Percentiles rank a stretch among this genome's conserved stretches.
phyloP scores from a whole-genome alignment of 352 stramenopile genomes.

The Phytophthora agathidicida region DNA sequence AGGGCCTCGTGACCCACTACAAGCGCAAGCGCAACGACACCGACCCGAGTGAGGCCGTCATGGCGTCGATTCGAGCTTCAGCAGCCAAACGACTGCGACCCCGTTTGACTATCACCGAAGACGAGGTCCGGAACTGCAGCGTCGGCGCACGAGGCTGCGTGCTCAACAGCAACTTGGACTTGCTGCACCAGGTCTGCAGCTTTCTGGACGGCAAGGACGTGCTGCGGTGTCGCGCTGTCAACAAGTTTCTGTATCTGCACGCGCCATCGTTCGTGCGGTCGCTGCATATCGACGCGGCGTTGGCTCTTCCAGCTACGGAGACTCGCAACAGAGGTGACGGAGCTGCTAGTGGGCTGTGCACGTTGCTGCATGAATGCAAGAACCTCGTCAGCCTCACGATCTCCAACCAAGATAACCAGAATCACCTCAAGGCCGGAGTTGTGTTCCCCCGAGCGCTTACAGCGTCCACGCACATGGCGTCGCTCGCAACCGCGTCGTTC shows the following conservation, averaged over 20 bases:
- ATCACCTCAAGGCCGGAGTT: conserved; percentile 41
- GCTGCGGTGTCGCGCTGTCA: conserved; percentile 48
- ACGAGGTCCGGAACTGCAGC: conserved; percentile 19
- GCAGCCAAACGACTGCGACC: conserved; percentile 19
- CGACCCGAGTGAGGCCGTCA: conserved; percentile 16
- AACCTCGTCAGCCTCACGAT: conserved; percentile 54
- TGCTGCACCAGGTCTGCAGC: conserved; percentile 59
- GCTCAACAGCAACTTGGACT: conserved; percentile 59
- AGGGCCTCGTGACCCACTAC: conserved; percentile 73
- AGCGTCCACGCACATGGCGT: conserved; percentile 22
- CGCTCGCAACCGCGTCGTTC: conserved; percentile 33
- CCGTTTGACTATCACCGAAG: conserved; percentile 20
- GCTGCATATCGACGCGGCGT: conserved; percentile 47
- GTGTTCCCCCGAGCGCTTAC: conserved; percentile 43
- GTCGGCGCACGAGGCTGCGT: conserved; percentile 32
- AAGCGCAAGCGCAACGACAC: conserved; percentile 39
- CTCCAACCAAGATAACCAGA: conserved; percentile 50
- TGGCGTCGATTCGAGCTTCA: conserved; percentile 11
- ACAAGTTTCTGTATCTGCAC: conserved; percentile 55
- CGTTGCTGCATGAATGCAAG: conserved; percentile 45
- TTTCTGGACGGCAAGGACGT: conserved; percentile 62
- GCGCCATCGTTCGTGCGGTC: conserved; percentile 50
- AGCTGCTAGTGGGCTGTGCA: conserved; percentile 11
- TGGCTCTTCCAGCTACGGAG: not conserved
- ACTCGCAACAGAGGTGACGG: conserved; percentile 20